Evolutionary conservation across 2,329 filamentous ascomycete genomes (phyloP).

Genomic region (Aspergillus ochraceus): DNA sequence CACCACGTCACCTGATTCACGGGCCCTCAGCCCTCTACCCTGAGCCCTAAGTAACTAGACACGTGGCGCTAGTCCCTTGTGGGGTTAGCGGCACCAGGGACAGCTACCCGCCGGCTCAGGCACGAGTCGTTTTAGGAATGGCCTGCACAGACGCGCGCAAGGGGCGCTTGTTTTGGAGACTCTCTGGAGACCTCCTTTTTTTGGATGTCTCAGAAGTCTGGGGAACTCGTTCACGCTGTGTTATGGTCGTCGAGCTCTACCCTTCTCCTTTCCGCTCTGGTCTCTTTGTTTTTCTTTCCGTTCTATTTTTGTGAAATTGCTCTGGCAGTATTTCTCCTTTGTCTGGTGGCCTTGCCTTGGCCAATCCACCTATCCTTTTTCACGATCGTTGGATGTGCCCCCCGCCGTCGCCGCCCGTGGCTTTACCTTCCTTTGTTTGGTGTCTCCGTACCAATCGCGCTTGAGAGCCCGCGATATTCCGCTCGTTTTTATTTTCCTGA

Average conservation of each 20-base stretch:
- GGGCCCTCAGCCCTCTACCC: constrained; percentile 10
- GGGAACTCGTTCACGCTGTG: constrained; percentile 22
- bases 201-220: constrained; percentile 25
- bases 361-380: constrained; percentile 1
- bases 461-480: constrained; percentile 6
- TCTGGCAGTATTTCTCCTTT: constrained; percentile 32
- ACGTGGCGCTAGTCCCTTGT: constrained; percentile 2
- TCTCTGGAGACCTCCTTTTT: constrained; percentile 31
- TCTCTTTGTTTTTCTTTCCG: constrained; percentile 8
- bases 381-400: constrained; percentile 7
- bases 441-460: constrained; percentile 6
- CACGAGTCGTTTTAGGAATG: constrained; percentile 17
- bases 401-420: constrained; percentile 20
- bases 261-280: constrained; percentile 16
- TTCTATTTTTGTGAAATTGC: constrained; percentile 21
- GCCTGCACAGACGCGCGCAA: constrained; percentile 36
- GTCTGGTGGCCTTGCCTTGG: constrained; percentile 22
- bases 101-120: constrained; percentile 13
- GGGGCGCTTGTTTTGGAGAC: constrained; percentile 36
- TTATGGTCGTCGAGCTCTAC: constrained; percentile 6
- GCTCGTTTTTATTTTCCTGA: constrained; percentile 3
- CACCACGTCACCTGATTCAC: constrained; percentile 3
- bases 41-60: constrained; percentile 4
- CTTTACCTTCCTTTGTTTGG: constrained; percentile 15
- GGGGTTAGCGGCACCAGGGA: constrained; percentile 1